phyloP scores from a whole-genome alignment of 495 filamentous ascomycete species.

The Aspergillus hancockii region DNA sequence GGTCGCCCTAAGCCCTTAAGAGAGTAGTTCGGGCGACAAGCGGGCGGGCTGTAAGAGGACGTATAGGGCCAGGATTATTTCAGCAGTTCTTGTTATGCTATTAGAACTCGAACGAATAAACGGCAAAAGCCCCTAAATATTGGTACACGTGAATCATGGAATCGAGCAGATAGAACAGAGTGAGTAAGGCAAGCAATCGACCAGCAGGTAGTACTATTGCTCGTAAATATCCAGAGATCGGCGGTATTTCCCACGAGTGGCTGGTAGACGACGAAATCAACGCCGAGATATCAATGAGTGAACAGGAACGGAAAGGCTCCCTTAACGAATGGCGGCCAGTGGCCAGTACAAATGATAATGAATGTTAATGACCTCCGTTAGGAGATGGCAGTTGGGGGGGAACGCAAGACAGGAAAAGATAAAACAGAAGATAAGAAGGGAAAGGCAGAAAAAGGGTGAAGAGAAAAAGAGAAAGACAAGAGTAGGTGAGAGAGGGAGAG shows the following conservation, averaged over 20 bases:
- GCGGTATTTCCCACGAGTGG: neutral
- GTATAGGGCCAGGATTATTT: neutral
- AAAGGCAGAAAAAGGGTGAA: conserved; percentile 9
- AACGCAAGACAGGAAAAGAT: conserved; percentile 21
- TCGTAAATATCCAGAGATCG: neutral
- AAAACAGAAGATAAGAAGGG: conserved; percentile 25
- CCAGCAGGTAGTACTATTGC: neutral
- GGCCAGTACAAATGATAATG: conserved; percentile 15
- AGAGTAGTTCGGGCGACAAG: conserved; percentile 1
- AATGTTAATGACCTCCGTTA: neutral
- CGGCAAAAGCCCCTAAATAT: conserved; percentile 15
- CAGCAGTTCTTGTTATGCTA: neutral
- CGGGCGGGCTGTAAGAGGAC: conserved; percentile 11
- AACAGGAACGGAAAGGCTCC: conserved; percentile 27
- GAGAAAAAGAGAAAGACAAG: conserved; percentile 8
- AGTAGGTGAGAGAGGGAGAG: conserved; percentile 4
- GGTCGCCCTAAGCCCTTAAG: conserved; percentile 11
- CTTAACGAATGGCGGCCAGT: conserved; percentile 35
- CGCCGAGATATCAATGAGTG: conserved; percentile 31
- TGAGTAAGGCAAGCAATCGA: neutral
- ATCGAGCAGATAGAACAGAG: neutral
- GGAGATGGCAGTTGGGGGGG: conserved; percentile 1
- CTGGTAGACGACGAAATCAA: conserved; percentile 9
- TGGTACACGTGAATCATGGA: conserved; percentile 14
- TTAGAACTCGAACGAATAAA: conserved; percentile 3